Conservation (phyloP, 176 grass and related monocot species). For the Aegilops sharonensis region DNA sequence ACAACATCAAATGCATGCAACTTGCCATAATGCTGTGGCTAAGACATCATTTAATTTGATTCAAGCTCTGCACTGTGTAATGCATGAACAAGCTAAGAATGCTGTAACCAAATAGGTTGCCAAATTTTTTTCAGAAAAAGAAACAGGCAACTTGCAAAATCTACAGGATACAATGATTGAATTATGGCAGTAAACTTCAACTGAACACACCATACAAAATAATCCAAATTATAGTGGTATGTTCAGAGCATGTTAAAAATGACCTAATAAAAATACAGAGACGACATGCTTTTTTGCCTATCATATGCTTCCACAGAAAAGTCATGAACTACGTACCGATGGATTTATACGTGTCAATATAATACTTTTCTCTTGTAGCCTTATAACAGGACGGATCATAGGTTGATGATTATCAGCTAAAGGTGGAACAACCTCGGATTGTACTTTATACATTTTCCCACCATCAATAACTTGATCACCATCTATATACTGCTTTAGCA, state of each 20-base stretch:
- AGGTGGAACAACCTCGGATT: constrained; percentile 72
- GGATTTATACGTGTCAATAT: constrained; percentile 87
- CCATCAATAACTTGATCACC: constrained; percentile 76
- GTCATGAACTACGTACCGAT: constrained; percentile 27
- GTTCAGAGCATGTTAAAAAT: neutral
- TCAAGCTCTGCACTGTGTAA: neutral
- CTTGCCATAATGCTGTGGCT: neutral
- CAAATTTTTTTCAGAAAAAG: neutral
- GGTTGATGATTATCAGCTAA: constrained; percentile 85
- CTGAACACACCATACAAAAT: neutral
- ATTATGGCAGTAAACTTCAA: constrained; percentile 15
- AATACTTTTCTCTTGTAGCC: constrained; percentile 84
- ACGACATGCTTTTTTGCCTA: neutral
- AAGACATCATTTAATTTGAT: constrained; percentile 2
- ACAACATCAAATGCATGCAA: constrained; percentile 11
- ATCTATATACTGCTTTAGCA: constrained; percentile 93
- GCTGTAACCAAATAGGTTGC: neutral
- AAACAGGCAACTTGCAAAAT: constrained; percentile 7
- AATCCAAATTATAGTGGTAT: neutral
- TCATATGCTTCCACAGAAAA: neutral
- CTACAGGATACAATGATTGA: neutral
- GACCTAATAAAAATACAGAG: neutral
- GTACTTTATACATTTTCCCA: constrained; percentile 80
- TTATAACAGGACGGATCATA: constrained; percentile 86
- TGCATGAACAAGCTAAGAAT: neutral